Evolutionary conservation across 257 asterid genomes (phyloP).

Genomic region (Mitragyna speciosa): DNA sequence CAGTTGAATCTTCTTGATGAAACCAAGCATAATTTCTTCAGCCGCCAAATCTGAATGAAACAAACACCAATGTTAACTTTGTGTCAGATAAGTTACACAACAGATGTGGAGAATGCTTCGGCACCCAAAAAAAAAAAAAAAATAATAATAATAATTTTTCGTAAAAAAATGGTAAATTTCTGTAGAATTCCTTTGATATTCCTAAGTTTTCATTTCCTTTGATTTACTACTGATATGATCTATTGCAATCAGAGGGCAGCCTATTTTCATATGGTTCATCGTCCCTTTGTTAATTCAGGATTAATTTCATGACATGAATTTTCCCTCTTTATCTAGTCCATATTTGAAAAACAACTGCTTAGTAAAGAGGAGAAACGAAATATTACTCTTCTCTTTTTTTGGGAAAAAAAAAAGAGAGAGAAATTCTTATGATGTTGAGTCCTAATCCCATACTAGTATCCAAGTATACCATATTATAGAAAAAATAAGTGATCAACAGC

Average conservation of each 20-base stretch:
- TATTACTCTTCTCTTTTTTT: neutral
- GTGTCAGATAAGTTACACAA: neutral
- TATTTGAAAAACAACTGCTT: neutral
- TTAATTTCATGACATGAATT: neutral
- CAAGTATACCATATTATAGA: too few relatives aligned
- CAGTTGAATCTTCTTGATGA: constrained; percentile 19
- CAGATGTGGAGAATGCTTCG: neutral
- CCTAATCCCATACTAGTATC: too few relatives aligned
- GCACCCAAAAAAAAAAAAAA: too few relatives aligned
- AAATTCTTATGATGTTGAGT: neutral
- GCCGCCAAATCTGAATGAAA: constrained; percentile 23
- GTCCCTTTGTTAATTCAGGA: too few relatives aligned
- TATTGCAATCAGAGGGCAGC: too few relatives aligned
- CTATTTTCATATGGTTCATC: neutral
- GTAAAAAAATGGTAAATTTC: too few relatives aligned
- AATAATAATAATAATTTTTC: too few relatives aligned
- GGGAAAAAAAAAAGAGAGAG: too few relatives aligned
- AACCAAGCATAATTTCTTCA: constrained; percentile 20
- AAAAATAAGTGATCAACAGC: neutral
- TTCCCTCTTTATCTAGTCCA: neutral
- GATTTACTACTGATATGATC: too few relatives aligned
- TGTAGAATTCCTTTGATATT: too few relatives aligned
- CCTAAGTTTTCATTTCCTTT: too few relatives aligned
- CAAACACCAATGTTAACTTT: neutral
- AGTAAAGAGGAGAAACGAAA: neutral